Conservation (phyloP, 257 asterid species). For the Echium plantagineum region DNA sequence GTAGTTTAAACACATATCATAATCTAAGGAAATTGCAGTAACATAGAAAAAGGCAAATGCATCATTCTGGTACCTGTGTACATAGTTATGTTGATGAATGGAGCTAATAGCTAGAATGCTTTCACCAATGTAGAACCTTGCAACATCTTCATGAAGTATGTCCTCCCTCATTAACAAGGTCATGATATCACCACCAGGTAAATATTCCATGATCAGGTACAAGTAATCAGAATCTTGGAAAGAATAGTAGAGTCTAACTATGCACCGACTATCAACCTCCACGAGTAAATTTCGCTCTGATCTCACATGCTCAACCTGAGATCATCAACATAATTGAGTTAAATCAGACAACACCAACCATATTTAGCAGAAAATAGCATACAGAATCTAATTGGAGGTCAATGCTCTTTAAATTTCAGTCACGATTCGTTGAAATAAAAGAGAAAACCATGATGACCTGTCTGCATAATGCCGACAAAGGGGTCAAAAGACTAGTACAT, state of each 20-base stretch:
- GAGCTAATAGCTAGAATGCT: slow-evolving; percentile 86
- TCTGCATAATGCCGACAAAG: too few relatives aligned
- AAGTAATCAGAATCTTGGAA: slow-evolving; percentile 90
- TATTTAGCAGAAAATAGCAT: not conserved
- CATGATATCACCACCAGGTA: slow-evolving; percentile 99
- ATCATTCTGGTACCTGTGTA: slow-evolving; percentile 50
- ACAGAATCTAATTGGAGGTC: not conserved
- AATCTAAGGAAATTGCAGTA: not conserved
- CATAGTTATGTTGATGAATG: slow-evolving; percentile 85
- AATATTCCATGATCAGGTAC: slow-evolving; percentile 93
- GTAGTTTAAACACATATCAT: not conserved
- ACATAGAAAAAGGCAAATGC: not conserved
- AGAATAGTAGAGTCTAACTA: slow-evolving; percentile 85
- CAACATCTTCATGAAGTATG: slow-evolving; percentile 73
- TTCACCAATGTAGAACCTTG: slow-evolving; percentile 89
- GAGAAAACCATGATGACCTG: not conserved
- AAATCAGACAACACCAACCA: not conserved
- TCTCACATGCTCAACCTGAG: slow-evolving; percentile 94
- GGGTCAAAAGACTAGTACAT: not conserved
- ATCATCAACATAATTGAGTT: slow-evolving; percentile 3
- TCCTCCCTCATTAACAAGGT: slow-evolving; percentile 92
- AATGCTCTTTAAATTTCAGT: not conserved
- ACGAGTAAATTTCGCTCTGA: slow-evolving; percentile 96
- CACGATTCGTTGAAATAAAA: not conserved
- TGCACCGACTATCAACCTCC: slow-evolving; percentile 96